Conservation (phyloP, 352 stramenopile genomes). For the Pythium rishiriense region DNA sequence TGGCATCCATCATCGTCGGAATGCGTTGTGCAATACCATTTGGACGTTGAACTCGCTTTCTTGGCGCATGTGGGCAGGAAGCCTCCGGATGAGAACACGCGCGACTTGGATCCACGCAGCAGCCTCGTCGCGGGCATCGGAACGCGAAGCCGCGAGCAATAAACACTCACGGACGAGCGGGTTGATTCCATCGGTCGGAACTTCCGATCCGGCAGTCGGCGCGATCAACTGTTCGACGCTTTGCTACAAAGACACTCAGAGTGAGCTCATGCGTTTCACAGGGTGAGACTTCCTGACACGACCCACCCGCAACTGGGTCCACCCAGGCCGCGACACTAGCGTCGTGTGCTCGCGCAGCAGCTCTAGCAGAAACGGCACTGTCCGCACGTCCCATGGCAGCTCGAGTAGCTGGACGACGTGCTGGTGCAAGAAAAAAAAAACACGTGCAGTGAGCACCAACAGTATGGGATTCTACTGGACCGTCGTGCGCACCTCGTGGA, state of each 20-base stretch:
- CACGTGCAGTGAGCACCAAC: not conserved
- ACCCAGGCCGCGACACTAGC: conserved; percentile 46
- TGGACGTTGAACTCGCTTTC: conserved; percentile 80
- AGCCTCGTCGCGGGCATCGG: conserved; percentile 34
- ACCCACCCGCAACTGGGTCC: conserved; percentile 56
- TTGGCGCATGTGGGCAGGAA: conserved; percentile 56
- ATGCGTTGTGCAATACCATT: conserved; percentile 50
- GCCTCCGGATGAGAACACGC: conserved; percentile 47
- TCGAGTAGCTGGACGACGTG: conserved; percentile 64
- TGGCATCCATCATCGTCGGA: too few species aligned
- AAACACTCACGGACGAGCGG: conserved; percentile 66
- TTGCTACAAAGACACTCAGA: conserved; percentile 6
- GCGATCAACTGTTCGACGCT: conserved; percentile 20
- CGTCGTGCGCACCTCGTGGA: conserved; percentile 32
- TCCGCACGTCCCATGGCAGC: conserved; percentile 58
- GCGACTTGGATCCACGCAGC: conserved; percentile 54
- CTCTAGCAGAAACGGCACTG: conserved; percentile 58
- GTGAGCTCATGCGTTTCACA: too few species aligned
- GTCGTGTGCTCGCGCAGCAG: conserved; percentile 48
- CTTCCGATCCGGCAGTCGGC: not conserved
- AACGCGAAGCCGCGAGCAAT: conserved; percentile 32
- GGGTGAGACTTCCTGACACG: too few species aligned
- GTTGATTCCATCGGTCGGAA: conserved; percentile 34
- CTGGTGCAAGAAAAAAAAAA: conserved; percentile 20
- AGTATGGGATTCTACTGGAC: not conserved